Evolutionary conservation across 2,329 filamentous ascomycete genomes (phyloP).

Genomic region (Aspergillus caelatus): DNA sequence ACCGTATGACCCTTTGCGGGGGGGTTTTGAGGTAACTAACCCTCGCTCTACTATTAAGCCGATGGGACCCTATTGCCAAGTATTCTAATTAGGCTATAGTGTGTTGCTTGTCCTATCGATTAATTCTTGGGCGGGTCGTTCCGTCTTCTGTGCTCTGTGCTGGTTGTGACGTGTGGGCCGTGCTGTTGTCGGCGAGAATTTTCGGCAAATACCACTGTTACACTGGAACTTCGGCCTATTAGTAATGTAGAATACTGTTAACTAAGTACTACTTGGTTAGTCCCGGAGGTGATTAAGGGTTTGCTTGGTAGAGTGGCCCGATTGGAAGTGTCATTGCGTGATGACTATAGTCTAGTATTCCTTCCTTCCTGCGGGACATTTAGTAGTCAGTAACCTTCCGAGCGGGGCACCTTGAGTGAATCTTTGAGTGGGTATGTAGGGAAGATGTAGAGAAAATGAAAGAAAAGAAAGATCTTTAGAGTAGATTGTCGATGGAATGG

Average conservation of each 20-base stretch:
- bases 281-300: background rate
- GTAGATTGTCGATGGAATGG: too few relatives aligned
- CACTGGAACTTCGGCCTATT: background rate
- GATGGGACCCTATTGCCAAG: background rate
- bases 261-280: background rate
- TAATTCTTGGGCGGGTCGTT: background rate
- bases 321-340: background rate
- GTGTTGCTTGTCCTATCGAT: background rate
- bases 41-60: background rate
- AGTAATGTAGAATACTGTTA: background rate
- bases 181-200: background rate
- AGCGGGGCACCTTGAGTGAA: too few relatives aligned
- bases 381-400: background rate
- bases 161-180: background rate
- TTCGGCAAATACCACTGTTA: background rate
- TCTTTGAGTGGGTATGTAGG: too few relatives aligned
- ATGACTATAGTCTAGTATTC: background rate
- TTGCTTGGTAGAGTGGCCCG: background rate
- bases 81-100: background rate
- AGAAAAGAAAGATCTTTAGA: too few relatives aligned
- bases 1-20: background rate
- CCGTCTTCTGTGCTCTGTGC: background rate
- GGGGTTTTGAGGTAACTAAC: background rate
- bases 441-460: too few relatives aligned
- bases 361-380: background rate